These are phyloP conservation scores for Termitomyces sp. DNA, from an alignment of 768 basidiomycete genomes.

Conservation along the genomic window DNA sequence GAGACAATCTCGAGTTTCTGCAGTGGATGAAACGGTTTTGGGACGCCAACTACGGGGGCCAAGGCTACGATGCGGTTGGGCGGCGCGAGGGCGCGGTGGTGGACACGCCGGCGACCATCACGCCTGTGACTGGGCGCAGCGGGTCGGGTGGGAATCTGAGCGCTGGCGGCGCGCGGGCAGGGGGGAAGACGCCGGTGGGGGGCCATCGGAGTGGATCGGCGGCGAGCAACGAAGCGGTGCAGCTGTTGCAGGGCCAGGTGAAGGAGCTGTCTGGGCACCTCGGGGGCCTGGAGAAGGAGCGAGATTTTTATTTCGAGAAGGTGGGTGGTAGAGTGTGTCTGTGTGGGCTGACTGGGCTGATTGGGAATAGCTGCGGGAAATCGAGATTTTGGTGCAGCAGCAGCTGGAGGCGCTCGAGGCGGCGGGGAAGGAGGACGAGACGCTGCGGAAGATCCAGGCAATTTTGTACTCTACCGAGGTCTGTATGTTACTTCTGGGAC, in stretches of 20 bases:
- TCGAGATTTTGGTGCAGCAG: conserved; percentile 89
- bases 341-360: background rate
- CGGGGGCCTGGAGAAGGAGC: conserved; percentile 93
- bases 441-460: conserved; percentile 77
- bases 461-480: conserved; percentile 97
- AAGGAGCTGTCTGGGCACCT: conserved; percentile 77
- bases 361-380: conserved; percentile 76
- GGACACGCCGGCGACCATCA: conserved; percentile 77
- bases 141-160: background rate
- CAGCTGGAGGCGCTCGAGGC: conserved; percentile 61
- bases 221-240: conserved; percentile 61
- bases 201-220: conserved; percentile 66
- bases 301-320: conserved; percentile 99
- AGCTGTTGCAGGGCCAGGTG: conserved; percentile 69
- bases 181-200: conserved; percentile 69
- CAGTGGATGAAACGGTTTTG: conserved; percentile 98
- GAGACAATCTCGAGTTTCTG: conserved; percentile 97
- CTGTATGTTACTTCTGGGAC: background rate
- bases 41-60: conserved; percentile 88
- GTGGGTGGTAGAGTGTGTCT: conserved; percentile 34
- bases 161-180: conserved; percentile 36
- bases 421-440: conserved; percentile 51
- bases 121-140: conserved; percentile 45
- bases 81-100: conserved; percentile 73
- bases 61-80: conserved; percentile 79